A percentile compares a stretch with the other conserved stretches of the same genome.
These are phyloP conservation scores for Isabelozyma pseudorhagii DNA, from an alignment of 805 yeast genomes.

Conservation along the genomic window DNA sequence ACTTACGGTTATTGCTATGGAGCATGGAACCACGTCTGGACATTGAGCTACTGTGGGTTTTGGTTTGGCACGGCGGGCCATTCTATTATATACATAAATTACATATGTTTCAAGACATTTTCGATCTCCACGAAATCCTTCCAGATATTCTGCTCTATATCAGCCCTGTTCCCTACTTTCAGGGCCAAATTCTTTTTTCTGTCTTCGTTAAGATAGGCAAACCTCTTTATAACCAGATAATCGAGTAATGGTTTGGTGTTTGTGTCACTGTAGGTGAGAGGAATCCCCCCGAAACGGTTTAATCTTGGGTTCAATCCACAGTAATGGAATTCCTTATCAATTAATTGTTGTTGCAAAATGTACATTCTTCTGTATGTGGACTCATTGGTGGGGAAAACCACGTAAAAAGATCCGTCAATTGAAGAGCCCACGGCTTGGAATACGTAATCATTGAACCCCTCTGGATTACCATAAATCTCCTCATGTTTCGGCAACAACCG, in stretches of 20 bases:
- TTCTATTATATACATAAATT: conserved; percentile 1
- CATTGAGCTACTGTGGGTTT: not conserved
- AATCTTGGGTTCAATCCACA: conserved; percentile 81
- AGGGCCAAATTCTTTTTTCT: conserved; percentile 51
- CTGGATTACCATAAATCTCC: conserved; percentile 25
- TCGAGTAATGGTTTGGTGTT: conserved; percentile 65
- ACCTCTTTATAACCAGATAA: conserved; percentile 52
- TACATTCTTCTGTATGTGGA: conserved; percentile 74
- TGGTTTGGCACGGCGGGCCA: conserved; percentile 4
- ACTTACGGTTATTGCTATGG: no score
- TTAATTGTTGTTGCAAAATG: conserved; percentile 81
- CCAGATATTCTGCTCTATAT: conserved; percentile 60
- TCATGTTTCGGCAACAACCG: conserved; percentile 39
- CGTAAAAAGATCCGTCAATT: conserved; percentile 75
- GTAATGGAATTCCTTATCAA: conserved; percentile 68
- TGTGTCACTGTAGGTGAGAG: conserved; percentile 29
- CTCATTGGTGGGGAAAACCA: conserved; percentile 74
- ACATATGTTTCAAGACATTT: conserved; percentile 29
- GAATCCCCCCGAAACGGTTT: conserved; percentile 50
- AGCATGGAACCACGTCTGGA: no score
- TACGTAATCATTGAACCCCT: conserved; percentile 16
- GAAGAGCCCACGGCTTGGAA: conserved; percentile 70
- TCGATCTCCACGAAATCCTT: conserved; percentile 61
- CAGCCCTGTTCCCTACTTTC: conserved; percentile 51
- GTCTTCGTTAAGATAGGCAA: conserved; percentile 54